Conservation (phyloP, 495 filamentous ascomycete genomes). For the Xylaria palmicola region DNA sequence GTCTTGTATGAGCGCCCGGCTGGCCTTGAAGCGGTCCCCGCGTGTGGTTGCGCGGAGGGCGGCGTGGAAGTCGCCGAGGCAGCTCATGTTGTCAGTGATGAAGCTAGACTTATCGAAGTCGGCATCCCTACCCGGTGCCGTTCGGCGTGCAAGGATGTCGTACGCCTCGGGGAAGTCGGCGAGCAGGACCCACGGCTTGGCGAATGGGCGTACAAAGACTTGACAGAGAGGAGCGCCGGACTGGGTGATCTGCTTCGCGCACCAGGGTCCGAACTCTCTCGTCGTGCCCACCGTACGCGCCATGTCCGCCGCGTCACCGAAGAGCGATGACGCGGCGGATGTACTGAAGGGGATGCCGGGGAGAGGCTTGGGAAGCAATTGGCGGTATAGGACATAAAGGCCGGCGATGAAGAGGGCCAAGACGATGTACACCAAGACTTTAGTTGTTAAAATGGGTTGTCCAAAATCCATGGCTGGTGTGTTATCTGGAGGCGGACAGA, state of each 20-base stretch:
- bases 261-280: constrained; percentile 18
- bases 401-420: too few species aligned
- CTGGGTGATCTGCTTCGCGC: neutral
- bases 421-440: too few species aligned
- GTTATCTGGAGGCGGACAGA: too few species aligned
- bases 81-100: too few species aligned
- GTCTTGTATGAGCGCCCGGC: constrained; percentile 3
- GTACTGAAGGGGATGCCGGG: constrained; percentile 36
- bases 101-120: too few species aligned
- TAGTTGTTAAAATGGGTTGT: too few species aligned
- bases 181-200: constrained; percentile 32
- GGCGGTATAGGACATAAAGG: neutral
- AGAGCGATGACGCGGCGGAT: constrained; percentile 18
- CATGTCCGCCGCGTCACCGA: constrained; percentile 32
- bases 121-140: too few species aligned
- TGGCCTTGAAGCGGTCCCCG: too few species aligned
- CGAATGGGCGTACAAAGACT: constrained; percentile 36
- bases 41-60: too few species aligned
- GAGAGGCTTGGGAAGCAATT: constrained; percentile 24
- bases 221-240: constrained; percentile 38
- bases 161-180: constrained; percentile 34
- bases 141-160: constrained; percentile 34
- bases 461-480: too few species aligned
- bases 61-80: too few species aligned
- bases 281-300: constrained; percentile 16